Evolutionary conservation across 139 green algal genomes (phyloP).

Genomic region (Chlamydomonas incerta): DNA sequence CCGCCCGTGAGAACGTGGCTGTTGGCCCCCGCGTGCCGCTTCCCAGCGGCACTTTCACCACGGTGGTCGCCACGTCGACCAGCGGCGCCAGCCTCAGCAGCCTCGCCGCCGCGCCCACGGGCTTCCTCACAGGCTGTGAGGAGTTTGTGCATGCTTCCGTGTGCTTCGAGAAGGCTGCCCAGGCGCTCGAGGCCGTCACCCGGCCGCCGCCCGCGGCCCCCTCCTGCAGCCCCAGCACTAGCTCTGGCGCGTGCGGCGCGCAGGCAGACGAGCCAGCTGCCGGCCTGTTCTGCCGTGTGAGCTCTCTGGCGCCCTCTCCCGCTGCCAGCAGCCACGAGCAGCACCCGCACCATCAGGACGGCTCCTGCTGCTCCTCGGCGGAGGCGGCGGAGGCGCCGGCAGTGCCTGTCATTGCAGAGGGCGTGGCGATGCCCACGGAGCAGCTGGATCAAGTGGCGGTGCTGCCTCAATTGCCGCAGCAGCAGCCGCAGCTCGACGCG

Average conservation of each 20-base stretch:
- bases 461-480: background rate
- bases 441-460: too few species aligned
- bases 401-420: too few species aligned
- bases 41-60: background rate
- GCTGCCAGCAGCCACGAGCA: background rate
- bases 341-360: too few species aligned
- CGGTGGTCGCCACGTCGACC: background rate
- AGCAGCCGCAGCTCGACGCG: background rate
- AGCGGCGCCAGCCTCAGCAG: background rate
- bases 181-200: conserved; percentile 19
- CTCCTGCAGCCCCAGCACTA: background rate
- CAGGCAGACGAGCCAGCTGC: background rate
- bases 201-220: too few species aligned
- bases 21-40: background rate
- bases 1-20: background rate
- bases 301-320: background rate
- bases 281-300: background rate
- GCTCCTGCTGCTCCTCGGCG: too few species aligned
- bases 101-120: background rate
- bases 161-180: conserved; percentile 33
- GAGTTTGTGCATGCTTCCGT: background rate
- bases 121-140: background rate
- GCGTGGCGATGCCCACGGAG: too few species aligned
- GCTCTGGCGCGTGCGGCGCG: background rate
- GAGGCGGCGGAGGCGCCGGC: too few species aligned